Evolutionary conservation across 2,329 filamentous ascomycete species (phyloP).

Genomic region (Ophiosphaerella narmari): DNA sequence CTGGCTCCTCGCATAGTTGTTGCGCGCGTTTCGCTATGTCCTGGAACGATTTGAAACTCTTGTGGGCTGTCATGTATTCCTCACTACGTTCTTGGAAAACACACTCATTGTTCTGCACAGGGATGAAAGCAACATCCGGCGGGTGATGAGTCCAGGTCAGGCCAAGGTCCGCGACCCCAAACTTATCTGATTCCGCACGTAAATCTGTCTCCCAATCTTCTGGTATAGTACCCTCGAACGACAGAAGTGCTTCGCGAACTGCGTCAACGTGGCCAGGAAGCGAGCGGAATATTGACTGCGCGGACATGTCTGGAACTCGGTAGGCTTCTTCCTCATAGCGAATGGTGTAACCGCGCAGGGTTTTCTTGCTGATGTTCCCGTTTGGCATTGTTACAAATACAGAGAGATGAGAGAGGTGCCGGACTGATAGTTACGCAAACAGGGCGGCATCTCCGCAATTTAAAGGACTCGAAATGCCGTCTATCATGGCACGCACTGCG

Average conservation of each 20-base stretch:
- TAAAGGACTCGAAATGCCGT: not conserved
- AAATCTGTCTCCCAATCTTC: not conserved
- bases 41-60: not conserved
- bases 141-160: not conserved
- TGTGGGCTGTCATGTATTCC: not conserved
- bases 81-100: not conserved
- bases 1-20: not conserved
- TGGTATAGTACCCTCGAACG: slow-evolving; percentile 2
- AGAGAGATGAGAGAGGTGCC: no score
- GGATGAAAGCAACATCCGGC: not conserved
- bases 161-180: not conserved
- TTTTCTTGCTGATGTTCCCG: no score
- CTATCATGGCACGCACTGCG: not conserved
- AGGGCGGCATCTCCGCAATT: not conserved
- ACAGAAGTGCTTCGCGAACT: slow-evolving; percentile 9
- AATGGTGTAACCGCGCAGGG: not conserved
- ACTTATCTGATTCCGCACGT: not conserved
- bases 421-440: not conserved
- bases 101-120: not conserved
- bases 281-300: not conserved
- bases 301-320: not conserved
- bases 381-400: no score
- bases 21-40: slow-evolving; percentile 1
- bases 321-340: slow-evolving; percentile 4
- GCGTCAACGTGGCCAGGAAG: slow-evolving; percentile 6